Base-by-base conservation (phyloP, 495 filamentous ascomycete genomes). In the Aspergillus egyptiacus region DNA sequence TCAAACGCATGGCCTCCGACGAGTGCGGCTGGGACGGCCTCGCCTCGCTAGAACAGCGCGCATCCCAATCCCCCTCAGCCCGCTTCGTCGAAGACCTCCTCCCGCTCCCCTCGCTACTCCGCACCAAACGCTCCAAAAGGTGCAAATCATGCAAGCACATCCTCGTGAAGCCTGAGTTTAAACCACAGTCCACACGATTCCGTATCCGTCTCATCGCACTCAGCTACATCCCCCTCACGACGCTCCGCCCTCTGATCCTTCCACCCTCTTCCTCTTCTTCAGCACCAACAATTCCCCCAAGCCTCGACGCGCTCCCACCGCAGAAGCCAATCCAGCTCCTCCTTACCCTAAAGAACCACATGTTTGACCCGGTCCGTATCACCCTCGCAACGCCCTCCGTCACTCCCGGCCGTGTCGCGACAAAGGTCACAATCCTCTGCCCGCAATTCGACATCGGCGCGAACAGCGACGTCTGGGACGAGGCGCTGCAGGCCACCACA, bases 381-480 rank as follows among this genome's bases (percentile, higher is more conserved):
- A 91, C 86, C 0, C 81, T 98, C 7, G 93, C 87, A 5, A 94
- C 93, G 0, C 88, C 93, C 1, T 72, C 82, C 15, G 76, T 76
- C 8, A 95, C 90, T 0, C 88, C 91, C 0, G 91, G 91, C 9
- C 72, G 76, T 14, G 84, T 89, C 48, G 74, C 79, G 0, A 82
- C 82, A 35, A 88, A 80, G 58, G 88, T 97, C 53, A 96, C 91
- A 5, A 86, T 98, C 31, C 76, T 97, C 9, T 96, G 90, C 59
- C 93, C 93, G 5, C 82, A 95, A 53, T 97, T 98, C 68, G 87
- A 94, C 22, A 84, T 98, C 42, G 93, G 93, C 48, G 87, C 94
- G 34, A 96, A 93, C 65, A 89, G 87, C 25, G 93, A 98, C 62
- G 86, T 90, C 18, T 96, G 93, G 85, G 93, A 96, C 54, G 93